phyloP scores from a whole-genome alignment of 352 stramenopile species.

The Globisporangium nagaii region DNA sequence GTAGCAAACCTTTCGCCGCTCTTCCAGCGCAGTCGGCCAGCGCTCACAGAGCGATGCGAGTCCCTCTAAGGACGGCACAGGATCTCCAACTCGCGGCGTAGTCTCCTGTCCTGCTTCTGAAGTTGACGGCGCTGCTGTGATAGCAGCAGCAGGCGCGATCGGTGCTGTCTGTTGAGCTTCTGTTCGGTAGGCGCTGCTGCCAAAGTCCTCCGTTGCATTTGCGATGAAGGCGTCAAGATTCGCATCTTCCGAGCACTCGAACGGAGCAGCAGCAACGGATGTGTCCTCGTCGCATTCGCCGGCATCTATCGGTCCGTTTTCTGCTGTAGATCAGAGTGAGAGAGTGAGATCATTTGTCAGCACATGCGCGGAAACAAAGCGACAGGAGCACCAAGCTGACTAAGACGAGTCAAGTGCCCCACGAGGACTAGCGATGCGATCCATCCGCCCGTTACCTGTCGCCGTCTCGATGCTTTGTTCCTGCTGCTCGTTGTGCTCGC shows the following conservation, averaged over 20 bases:
- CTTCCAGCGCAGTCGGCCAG: slow-evolving; percentile 44
- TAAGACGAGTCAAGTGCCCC: background rate
- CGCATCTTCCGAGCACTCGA: slow-evolving; percentile 1
- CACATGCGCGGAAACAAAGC: too few species aligned
- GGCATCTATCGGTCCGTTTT: too few species aligned
- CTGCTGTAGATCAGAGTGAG: too few species aligned
- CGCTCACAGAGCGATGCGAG: slow-evolving; percentile 25
- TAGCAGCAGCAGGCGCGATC: too few species aligned
- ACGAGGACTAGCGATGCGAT: background rate
- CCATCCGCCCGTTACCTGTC: background rate
- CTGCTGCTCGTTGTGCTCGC: background rate
- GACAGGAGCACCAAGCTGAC: background rate
- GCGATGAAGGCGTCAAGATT: slow-evolving; percentile 10
- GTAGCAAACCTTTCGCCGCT: slow-evolving; percentile 41
- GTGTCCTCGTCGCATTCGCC: too few species aligned
- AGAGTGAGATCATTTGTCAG: too few species aligned
- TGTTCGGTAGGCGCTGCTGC: background rate
- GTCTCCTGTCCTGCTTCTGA: too few species aligned
- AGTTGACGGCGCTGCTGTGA: too few species aligned
- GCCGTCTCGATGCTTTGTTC: background rate
- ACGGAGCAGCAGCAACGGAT: too few species aligned
- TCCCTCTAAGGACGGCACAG: background rate
- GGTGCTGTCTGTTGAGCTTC: background rate
- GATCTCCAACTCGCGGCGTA: too few species aligned
- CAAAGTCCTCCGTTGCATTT: slow-evolving; percentile 1